Evolutionary conservation across 2,329 filamentous ascomycete genomes (phyloP), one percentile per base, ranked within the genome.

Genomic region (Ascochyta fabae): DNA sequence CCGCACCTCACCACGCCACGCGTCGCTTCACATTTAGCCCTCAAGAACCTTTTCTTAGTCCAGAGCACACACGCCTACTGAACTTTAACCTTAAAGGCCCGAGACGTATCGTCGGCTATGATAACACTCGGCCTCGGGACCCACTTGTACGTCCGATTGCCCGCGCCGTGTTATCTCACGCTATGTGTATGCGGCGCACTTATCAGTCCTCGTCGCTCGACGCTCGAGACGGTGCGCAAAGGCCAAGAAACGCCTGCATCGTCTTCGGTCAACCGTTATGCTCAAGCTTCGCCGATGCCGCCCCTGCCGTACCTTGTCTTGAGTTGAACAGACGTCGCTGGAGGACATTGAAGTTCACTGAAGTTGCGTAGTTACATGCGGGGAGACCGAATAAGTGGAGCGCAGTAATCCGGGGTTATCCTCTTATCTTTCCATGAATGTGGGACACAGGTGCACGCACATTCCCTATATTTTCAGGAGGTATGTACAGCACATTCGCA

Each of bases 91-190:
- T 10, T 3, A 19, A 27, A 16, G 35, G 29, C 38, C 56, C 48
- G 59, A 64, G 60, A 48, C 50, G 48, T 60, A 61, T 64, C 53
- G 43, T 24, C 38, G 46, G 41, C 47, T 4, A 13, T 55, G 58
- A 64, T 64, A 64, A 61, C 42, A n/a, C 43, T 23, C 19, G 40
- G 46, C 36, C 46, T 43, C 24, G 24, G 47, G 53, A 38, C 47
- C 53, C 53, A 56, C 53, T 36, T 36, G 29, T 24, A 49, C 44
- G 16, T 33, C 46, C 54, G 56, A 59, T 62, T 45, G 48, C 56
- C 48, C 39, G 39, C 59, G 51, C 53, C 54, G 53, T 50, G 45
- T 62, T 62, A 62, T 62, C 60, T 58, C 52, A 44, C 42, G 36
- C 27, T 59, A 57, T 59, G 52, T 59, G 59, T 58, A 27, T 26